Evolutionary conservation across 768 basidiomycete species (phyloP), one percentile per base, ranked within the genome.

Genomic region (Suillus spraguei): DNA sequence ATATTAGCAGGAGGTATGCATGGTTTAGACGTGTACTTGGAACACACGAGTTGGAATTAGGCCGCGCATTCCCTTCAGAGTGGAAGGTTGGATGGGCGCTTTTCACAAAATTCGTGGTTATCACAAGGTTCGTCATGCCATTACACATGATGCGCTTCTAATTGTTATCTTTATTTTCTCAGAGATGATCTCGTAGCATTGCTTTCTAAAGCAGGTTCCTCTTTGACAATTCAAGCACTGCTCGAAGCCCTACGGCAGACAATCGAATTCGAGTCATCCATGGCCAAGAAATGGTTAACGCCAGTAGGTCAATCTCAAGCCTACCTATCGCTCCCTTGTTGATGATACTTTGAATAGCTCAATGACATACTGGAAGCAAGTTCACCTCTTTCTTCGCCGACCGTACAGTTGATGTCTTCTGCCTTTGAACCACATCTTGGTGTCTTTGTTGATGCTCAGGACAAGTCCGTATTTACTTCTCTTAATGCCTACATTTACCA

Each of bases 361-460:
- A 80, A 83, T 64, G 87, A 88, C 20, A 89, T 93, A 56, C 74
- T 94, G 24, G 82, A 82, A 61, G 74, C 78, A 8, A 82, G 83
- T 0, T 82, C 87, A 42, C 66, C 81, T 10, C 81, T 82, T 47
- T 80, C 86, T 14, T 74, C 85, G 41, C 76, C 83, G 24, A 81
- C 82, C n/a, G 67, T 71, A 33, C 89, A 85, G 69, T 80, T 89
- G 1, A 91, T 99, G 47, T 91, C 94, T 0, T 84, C 90, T n/a
- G 89, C 94, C 6, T 98, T 98, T 71, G 97, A 98, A 64, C 85
- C 91, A 0, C 91, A 97, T 75, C 93, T 99, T 82, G 82, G 87
- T 32, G 87, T 99, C 44, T 99, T 97, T 69, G 90, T 99, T 50
- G 94, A 97, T 62, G 95, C 97, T 38, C 97, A 99, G 72, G 95